These are phyloP conservation scores for Simplicillium aogashimaense DNA, from an alignment of 2,329 filamentous ascomycete genomes.

Conservation along the genomic window DNA sequence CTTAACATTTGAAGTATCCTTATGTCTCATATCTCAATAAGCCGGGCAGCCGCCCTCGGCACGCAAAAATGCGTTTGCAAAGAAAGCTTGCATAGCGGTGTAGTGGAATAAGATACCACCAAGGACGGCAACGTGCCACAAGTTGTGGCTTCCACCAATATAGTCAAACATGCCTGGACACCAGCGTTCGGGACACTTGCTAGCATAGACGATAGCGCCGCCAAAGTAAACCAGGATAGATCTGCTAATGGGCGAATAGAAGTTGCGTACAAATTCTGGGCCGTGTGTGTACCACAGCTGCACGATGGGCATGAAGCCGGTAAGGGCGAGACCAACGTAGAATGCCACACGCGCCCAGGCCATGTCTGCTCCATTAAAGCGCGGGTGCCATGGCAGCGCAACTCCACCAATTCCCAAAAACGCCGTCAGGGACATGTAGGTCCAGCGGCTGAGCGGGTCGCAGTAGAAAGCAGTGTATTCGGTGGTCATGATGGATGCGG, in stretches of 20 bases:
- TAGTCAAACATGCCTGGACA: conserved; percentile 92
- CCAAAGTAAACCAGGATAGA: conserved; percentile 76
- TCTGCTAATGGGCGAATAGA: conserved; percentile 82
- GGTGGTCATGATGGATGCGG: conserved; percentile 93
- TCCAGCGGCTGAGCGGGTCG: conserved; percentile 76
- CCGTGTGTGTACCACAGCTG: conserved; percentile 76
- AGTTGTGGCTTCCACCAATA: conserved; percentile 87
- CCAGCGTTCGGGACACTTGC: conserved; percentile 88
- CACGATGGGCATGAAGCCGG: conserved; percentile 79
- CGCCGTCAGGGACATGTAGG: conserved; percentile 76
- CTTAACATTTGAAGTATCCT: neutral
- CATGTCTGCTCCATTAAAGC: conserved; percentile 88
- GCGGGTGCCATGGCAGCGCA: conserved; percentile 90
- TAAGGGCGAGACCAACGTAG: conserved; percentile 77
- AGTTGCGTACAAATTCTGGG: conserved; percentile 70
- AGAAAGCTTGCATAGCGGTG: conserved; percentile 90
- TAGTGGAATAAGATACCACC: conserved; percentile 98
- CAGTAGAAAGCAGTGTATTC: conserved; percentile 99
- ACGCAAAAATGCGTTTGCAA: conserved; percentile 64
- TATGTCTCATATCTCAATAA: conserved; percentile 22
- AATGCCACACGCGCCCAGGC: conserved; percentile 88
- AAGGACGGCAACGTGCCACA: conserved; percentile 93
- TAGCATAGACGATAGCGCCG: conserved; percentile 81
- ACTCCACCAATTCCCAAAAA: conserved; percentile 76
- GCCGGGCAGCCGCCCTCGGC: conserved; percentile 50